Base-by-base conservation (phyloP, 345 rosid species). In the Adansonia digitata region DNA sequence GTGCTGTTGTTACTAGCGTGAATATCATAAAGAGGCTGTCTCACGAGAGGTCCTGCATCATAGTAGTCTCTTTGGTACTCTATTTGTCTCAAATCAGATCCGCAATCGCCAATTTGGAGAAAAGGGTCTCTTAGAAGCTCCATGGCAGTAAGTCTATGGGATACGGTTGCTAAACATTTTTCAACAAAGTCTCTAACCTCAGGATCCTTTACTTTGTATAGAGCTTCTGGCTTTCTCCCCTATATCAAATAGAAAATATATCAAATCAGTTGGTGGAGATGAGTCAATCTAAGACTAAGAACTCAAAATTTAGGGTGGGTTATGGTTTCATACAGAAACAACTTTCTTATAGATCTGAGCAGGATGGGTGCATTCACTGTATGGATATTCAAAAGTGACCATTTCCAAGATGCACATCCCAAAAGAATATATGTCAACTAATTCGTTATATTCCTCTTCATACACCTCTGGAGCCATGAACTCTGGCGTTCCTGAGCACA, bases 321-420 rank as follows among this genome's bases (percentile, higher is more conserved):
- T 46, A 66, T 0, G 64, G 75, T 62, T n/a, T 56, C 89, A 60
- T 90, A 95, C 99, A 71, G 98, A 85, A 48, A 89, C 85, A 61
- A 96, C 99, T 93, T 93, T 96, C 89, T 93, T 96, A 91, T 93
- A 96, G 80, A 93, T 96, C 80, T 96, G 98, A 53, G 97, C 99
- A 60, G 99, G 94, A 71, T 96, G 96, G 63, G 86, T 88, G 81
- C 99, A 96, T 77, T 96, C 99, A 55, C 97, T 93, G 68, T 96
- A 96, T 5, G 99, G 99, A 81, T 91, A 96, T 74, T 96, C 97
- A 52, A 93, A 89, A 24, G 97, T 96, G 46, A 96, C 91, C 97
- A 93, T 96, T 87, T 96, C 99, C 84, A 96, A 78, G 2, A 96
- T 83, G 64, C 98, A 93, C 99, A 96, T 96, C 67, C 99, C 99